These are phyloP conservation scores for Emydomyces testavorans DNA, from an alignment of 2,329 filamentous ascomycete species.

Conservation along the genomic window DNA sequence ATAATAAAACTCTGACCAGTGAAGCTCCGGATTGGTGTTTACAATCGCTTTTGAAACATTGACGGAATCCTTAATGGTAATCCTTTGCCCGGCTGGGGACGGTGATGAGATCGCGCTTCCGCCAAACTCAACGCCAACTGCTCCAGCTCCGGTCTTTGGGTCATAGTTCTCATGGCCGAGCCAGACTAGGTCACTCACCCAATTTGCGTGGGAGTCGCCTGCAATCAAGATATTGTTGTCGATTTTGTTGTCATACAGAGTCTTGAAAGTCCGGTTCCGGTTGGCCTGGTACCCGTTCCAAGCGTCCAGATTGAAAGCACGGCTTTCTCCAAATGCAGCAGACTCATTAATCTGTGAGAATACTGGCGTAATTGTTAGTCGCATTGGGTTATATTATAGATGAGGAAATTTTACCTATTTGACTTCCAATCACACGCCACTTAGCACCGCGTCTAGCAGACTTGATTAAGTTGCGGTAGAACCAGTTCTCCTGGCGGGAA, in stretches of 20 bases:
- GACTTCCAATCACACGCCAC: constrained; percentile 55
- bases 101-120: constrained; percentile 55
- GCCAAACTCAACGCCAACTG: constrained; percentile 53
- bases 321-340: constrained; percentile 21
- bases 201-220: constrained; percentile 58
- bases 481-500: constrained; percentile 61
- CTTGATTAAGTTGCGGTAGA: constrained; percentile 49
- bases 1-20: constrained; percentile 65
- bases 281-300: constrained; percentile 60
- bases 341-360: constrained; percentile 24
- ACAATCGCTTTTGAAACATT: constrained; percentile 37
- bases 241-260: constrained; percentile 56
- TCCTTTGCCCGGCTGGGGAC: constrained; percentile 49
- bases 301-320: constrained; percentile 46
- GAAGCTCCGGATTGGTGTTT: constrained; percentile 49
- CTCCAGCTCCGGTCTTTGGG: constrained; percentile 41
- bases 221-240: constrained; percentile 62
- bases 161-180: constrained; percentile 44
- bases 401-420: constrained; percentile 8
- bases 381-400: background rate
- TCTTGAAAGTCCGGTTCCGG: constrained; percentile 57
- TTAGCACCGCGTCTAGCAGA: constrained; percentile 53
- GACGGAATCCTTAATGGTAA: constrained; percentile 43
- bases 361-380: constrained; percentile 1
- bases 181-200: constrained; percentile 52